Percentiles rank a stretch among this genome's conserved stretches.
phyloP scores from a whole-genome alignment of 2,329 filamentous ascomycete species.

The Seiridium unicorne region DNA sequence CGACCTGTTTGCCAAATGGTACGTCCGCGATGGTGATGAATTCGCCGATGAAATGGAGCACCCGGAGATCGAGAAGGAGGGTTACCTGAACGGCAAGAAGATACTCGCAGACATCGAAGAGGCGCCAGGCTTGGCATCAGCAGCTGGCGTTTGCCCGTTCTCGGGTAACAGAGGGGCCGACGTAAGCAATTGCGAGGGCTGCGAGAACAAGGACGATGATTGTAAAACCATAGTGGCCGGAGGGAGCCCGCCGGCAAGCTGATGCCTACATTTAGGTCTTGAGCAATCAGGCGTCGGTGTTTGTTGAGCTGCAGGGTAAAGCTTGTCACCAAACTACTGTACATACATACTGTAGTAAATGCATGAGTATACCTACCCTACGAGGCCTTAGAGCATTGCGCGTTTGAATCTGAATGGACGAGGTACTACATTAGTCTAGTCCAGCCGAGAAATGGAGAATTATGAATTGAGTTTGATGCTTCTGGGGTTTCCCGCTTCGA shows the following conservation, averaged over 20 bases:
- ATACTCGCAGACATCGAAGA: conserved; percentile 44
- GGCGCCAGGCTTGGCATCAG: background rate
- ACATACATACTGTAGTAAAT: no score
- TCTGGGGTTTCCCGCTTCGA: no score
- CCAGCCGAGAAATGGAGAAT: no score
- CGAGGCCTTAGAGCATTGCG: no score
- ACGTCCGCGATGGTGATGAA: conserved; percentile 62
- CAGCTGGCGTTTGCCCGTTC: conserved; percentile 2
- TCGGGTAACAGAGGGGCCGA: background rate
- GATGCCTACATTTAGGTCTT: no score
- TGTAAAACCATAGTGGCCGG: background rate
- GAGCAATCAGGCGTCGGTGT: background rate
- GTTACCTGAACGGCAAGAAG: conserved; percentile 62
- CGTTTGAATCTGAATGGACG: no score
- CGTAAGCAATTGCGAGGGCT: background rate
- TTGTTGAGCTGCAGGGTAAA: background rate
- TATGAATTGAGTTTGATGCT: no score
- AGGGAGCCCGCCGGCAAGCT: background rate
- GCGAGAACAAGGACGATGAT: conserved; percentile 4
- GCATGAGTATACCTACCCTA: no score
- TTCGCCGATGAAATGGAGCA: conserved; percentile 44
- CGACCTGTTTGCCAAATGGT: conserved; percentile 82
- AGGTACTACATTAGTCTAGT: no score
- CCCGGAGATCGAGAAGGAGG: conserved; percentile 57
- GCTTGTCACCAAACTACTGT: no score